phyloP scores from a whole-genome alignment of 306 rosid genomes.

The Benincasa hispida region DNA sequence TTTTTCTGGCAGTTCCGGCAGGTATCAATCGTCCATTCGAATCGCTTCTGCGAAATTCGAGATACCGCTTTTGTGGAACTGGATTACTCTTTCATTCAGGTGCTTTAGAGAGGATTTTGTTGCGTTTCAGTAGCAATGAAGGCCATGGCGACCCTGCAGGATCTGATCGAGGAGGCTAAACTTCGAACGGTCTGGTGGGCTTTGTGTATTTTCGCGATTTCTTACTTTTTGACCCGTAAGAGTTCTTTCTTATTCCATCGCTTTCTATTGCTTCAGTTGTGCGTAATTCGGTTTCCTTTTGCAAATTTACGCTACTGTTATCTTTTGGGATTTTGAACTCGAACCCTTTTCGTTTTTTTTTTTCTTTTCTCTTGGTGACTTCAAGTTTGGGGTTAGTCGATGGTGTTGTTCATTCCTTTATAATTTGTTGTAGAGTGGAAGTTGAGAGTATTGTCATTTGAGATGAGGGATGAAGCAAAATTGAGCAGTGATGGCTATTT shows the following conservation, averaged over 20 bases:
- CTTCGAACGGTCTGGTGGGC: conserved; percentile 89
- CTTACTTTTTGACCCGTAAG: conserved; percentile 79
- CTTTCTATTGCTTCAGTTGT: background rate
- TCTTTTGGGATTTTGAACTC: background rate
- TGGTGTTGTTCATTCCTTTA: background rate
- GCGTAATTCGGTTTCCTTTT: background rate
- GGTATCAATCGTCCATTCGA: background rate
- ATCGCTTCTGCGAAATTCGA: background rate
- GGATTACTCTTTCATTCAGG: background rate
- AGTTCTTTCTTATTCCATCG: background rate
- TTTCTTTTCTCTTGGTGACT: background rate
- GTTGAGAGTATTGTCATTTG: background rate
- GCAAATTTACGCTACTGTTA: background rate
- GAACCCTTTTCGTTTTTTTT: background rate
- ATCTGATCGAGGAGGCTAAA: conserved; percentile 74
- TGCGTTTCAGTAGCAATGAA: conserved; percentile 27
- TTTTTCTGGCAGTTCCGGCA: background rate
- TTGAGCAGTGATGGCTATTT: background rate
- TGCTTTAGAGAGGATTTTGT: conserved; percentile 1
- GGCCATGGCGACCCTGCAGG: conserved; percentile 48
- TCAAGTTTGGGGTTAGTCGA: background rate
- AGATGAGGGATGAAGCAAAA: background rate
- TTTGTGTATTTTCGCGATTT: conserved; percentile 56
- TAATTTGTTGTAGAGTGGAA: background rate
- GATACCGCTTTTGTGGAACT: background rate